Evolutionary conservation across 2,329 filamentous ascomycete species (phyloP).

Genomic region (Dactylellina cionopaga): DNA sequence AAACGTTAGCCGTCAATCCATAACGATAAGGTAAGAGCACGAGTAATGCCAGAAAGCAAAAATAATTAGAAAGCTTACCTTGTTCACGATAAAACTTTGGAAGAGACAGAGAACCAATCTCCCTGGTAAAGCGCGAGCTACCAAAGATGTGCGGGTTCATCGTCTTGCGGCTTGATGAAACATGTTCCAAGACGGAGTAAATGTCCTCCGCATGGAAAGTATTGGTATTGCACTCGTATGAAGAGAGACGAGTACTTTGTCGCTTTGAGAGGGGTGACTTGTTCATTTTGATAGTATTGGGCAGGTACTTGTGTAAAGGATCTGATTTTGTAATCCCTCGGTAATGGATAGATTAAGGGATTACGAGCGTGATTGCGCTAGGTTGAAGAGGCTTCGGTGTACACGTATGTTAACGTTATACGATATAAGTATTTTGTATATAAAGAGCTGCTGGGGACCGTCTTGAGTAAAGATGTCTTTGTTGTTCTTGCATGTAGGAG

Average conservation of each 20-base stretch:
- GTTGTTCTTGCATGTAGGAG: constrained; percentile 12
- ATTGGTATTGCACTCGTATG: background rate
- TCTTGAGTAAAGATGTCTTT: background rate
- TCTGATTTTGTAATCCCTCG: no score
- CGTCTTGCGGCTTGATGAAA: constrained; percentile 28
- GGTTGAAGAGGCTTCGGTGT: no score
- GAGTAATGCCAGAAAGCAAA: background rate
- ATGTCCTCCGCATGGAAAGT: constrained; percentile 37
- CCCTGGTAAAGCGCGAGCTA: constrained; percentile 39
- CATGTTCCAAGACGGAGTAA: constrained; percentile 29
- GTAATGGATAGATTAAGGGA: no score
- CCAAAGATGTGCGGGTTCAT: constrained; percentile 44
- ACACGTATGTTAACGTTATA: no score
- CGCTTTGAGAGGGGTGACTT: background rate
- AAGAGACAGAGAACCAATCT: background rate
- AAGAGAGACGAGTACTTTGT: background rate
- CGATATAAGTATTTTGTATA: no score
- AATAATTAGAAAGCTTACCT: background rate
- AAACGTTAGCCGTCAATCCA: no score
- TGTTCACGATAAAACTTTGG: background rate
- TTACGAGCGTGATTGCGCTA: no score
- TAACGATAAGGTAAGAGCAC: no score
- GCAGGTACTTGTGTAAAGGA: constrained; percentile 2
- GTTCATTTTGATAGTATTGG: background rate
- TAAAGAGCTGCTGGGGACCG: background rate